Percentiles rank a stretch among this genome's conserved stretches.
Conservation (phyloP, 345 rosid genomes). For the Atalantia buxifolia region DNA sequence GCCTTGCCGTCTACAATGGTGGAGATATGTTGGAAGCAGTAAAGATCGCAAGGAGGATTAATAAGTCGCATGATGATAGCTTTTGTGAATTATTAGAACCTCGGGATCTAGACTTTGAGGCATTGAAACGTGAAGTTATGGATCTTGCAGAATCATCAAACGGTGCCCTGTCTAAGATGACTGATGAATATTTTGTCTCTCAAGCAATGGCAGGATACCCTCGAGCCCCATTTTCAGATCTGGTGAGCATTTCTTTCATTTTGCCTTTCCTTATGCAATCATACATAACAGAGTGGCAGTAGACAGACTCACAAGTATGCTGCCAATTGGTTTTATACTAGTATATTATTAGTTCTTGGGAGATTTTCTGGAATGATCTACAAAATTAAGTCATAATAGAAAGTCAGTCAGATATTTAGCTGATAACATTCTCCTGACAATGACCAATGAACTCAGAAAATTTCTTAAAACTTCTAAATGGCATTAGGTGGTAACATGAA, state of each 20-base stretch:
- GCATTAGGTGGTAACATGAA: not conserved
- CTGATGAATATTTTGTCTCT: slow-evolving; percentile 60
- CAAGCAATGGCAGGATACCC: slow-evolving; percentile 58
- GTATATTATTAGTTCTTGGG: not conserved
- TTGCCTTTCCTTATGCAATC: not conserved
- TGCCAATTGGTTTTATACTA: not conserved
- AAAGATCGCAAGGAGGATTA: slow-evolving; percentile 55
- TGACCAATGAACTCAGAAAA: not conserved
- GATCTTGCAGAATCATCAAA: slow-evolving; percentile 60
- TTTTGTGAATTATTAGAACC: slow-evolving; percentile 54
- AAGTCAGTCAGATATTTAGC: not conserved
- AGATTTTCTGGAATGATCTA: not conserved
- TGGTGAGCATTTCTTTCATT: slow-evolving; percentile 42
- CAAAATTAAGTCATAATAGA: not conserved
- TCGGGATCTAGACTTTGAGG: slow-evolving; percentile 20
- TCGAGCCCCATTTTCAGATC: slow-evolving; percentile 74
- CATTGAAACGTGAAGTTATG: slow-evolving; percentile 47
- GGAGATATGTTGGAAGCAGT: slow-evolving; percentile 74
- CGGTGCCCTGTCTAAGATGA: slow-evolving; percentile 49
- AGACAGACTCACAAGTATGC: not conserved
- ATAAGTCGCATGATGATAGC: slow-evolving; percentile 37
- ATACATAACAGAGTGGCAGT: not conserved
- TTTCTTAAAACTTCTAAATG: not conserved
- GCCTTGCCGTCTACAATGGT: slow-evolving; percentile 76
- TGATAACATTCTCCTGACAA: not conserved